phyloP scores from a whole-genome alignment of 1,139 yeast species.

The Tardiomyces depauwii region DNA sequence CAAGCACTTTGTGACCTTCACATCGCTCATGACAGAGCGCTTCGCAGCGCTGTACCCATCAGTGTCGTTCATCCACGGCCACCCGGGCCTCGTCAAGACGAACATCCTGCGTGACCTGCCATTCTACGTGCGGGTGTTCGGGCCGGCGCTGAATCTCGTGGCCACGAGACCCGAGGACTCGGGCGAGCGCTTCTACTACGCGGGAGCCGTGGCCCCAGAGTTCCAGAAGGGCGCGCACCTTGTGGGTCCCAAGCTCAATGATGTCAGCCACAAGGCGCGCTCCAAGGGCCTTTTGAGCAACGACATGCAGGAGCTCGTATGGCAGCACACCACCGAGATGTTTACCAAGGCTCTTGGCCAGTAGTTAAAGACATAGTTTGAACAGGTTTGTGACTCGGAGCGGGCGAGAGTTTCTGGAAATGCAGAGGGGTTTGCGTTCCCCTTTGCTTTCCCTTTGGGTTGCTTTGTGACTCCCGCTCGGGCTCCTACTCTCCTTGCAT shows the following conservation, averaged over 20 bases:
- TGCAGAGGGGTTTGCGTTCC: too few species aligned
- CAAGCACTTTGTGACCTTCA: constrained; percentile 12
- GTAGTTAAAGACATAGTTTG: neutral
- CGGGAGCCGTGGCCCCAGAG: constrained; percentile 11
- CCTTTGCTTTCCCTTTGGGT: too few species aligned
- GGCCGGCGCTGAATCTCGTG: constrained; percentile 3
- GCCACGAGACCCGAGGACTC: constrained; percentile 10
- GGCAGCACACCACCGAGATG: constrained; percentile 18
- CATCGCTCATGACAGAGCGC: constrained; percentile 13
- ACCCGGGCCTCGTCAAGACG: constrained; percentile 22
- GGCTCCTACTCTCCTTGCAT: too few species aligned
- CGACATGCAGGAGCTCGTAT: constrained; percentile 18
- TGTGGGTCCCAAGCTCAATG: constrained; percentile 8
- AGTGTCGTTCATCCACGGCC: constrained; percentile 17
- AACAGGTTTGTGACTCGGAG: too few species aligned
- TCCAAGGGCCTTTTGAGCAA: constrained; percentile 10
- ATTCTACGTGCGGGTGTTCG: constrained; percentile 12
- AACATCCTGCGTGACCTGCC: constrained; percentile 14
- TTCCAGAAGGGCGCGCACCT: constrained; percentile 15
- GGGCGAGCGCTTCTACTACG: constrained; percentile 16
- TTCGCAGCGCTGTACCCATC: constrained; percentile 19
- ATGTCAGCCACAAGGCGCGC: constrained; percentile 7
- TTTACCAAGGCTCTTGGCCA: constrained; percentile 7
- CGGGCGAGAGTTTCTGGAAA: too few species aligned
- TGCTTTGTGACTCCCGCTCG: too few species aligned